Evolutionary conservation across 2,329 filamentous ascomycete species (phyloP), one percentile per base, ranked within the genome.

Genomic region (Aspergillus brunneoviolaceus): DNA sequence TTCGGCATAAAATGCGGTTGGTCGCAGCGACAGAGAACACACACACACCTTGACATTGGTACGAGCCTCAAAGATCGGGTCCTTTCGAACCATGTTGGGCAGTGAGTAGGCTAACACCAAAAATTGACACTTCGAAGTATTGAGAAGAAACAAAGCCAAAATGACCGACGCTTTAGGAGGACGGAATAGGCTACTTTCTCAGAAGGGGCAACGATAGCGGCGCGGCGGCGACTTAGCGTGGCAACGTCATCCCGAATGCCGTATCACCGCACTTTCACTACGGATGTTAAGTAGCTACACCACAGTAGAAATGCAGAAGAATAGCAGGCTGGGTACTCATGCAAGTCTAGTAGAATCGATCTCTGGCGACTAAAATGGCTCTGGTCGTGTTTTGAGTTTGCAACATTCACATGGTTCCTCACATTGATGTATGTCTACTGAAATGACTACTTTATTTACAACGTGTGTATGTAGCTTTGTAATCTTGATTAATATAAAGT

Each of bases 41-140:
- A 11, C 39, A 60, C 67, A 62, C 51, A 77, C 75, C 63, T 77
- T 76, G 51, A 77, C 75, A 76, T 77, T 77, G 45, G 75, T 77
- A 60, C 75, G 75, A 48, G 75, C 75, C 65, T 77, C 75, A 57
- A 77, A 77, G 47, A 77, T 77, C 48, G 75, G 75, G 64, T 77
- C 75, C 62, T 72, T 74, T 57, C 74, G 73, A 64, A 75, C 73
- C 75, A 77, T 77, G 50, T 62, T 75, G 69, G 27, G 49, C 29
- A 48, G 35, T 29, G 10, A 19, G 23, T 35, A 4, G 16, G 14
- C 21, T 48, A 5, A 42, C 14, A 5, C 19, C 1, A 50, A 45
- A 21, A 19, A 23, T n/a, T 25, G 10, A 21, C 21, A 48, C 3
- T 39, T 57, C 25, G 50, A 29, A n/a, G 19, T 14, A 42, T 19